phyloP scores from a whole-genome alignment of 352 stramenopile species.

The Globisporangium emineosum region DNA sequence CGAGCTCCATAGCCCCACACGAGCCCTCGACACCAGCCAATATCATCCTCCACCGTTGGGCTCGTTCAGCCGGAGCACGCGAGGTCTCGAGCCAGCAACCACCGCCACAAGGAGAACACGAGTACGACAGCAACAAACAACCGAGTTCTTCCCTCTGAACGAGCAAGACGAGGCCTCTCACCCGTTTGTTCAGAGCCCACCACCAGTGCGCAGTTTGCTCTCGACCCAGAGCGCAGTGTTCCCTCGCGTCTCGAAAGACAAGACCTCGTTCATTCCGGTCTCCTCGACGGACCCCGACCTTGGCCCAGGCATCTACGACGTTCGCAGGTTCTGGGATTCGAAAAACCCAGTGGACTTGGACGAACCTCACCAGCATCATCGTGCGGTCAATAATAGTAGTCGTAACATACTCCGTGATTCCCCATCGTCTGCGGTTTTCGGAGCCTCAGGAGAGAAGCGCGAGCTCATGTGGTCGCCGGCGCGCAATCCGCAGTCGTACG shows the following conservation, averaged over 20 bases:
- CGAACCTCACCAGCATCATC: not conserved
- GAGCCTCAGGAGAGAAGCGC: constrained; percentile 37
- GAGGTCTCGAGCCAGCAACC: constrained; percentile 4
- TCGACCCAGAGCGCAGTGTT: constrained; percentile 16
- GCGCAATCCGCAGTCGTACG: constrained; percentile 29
- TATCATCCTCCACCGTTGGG: not conserved
- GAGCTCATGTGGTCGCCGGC: constrained; percentile 49
- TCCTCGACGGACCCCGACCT: constrained; percentile 12
- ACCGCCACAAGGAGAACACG: not conserved
- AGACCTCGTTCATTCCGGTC: not conserved
- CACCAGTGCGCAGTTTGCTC: constrained; percentile 3
- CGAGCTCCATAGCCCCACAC: not conserved
- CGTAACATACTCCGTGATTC: constrained; percentile 10
- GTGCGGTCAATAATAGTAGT: not conserved
- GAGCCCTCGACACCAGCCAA: not conserved
- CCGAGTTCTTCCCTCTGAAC: not conserved
- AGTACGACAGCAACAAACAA: not conserved
- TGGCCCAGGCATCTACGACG: constrained; percentile 33
- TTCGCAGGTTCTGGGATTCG: constrained; percentile 47
- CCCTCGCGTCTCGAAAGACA: constrained; percentile 5
- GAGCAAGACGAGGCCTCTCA: not conserved
- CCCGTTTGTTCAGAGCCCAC: not conserved
- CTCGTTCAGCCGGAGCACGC: constrained; percentile 9
- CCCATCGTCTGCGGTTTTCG: constrained; percentile 41
- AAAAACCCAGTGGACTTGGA: not conserved